Evolutionary conservation across 805 yeast species (phyloP).

Genomic region (Pichia insulana): DNA sequence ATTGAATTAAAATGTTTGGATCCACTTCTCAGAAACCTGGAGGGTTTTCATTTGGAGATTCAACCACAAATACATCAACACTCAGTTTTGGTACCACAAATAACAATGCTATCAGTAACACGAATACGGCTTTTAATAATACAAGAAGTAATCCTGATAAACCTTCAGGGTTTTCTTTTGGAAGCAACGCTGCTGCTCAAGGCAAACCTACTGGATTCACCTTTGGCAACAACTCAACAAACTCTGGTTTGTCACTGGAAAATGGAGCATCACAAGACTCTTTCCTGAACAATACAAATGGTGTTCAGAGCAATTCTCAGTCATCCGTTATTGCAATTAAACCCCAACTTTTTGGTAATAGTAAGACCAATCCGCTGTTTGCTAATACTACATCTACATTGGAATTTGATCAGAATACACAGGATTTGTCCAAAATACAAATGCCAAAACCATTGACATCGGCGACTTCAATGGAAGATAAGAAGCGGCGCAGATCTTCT

Average conservation of each 20-base stretch:
- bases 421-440: background rate
- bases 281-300: background rate
- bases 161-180: conserved; percentile 14
- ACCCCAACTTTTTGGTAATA: conserved; percentile 22
- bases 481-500: conserved; percentile 7
- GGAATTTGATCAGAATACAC: conserved; percentile 10
- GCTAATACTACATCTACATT: conserved; percentile 5
- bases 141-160: background rate
- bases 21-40: conserved; percentile 12
- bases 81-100: background rate
- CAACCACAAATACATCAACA: background rate
- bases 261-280: background rate
- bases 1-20: conserved; percentile 18
- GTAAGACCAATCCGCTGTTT: conserved; percentile 10
- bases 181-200: conserved; percentile 3
- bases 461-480: conserved; percentile 17
- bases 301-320: background rate
- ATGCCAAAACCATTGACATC: conserved; percentile 27
- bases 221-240: background rate
- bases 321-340: background rate
- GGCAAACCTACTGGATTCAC: background rate
- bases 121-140: too few relatives aligned
- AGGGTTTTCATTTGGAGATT: background rate
- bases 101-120: background rate
- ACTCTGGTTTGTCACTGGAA: background rate